Conservation (phyloP, 148 eudicot species). For the Fagopyrum tataricum region DNA sequence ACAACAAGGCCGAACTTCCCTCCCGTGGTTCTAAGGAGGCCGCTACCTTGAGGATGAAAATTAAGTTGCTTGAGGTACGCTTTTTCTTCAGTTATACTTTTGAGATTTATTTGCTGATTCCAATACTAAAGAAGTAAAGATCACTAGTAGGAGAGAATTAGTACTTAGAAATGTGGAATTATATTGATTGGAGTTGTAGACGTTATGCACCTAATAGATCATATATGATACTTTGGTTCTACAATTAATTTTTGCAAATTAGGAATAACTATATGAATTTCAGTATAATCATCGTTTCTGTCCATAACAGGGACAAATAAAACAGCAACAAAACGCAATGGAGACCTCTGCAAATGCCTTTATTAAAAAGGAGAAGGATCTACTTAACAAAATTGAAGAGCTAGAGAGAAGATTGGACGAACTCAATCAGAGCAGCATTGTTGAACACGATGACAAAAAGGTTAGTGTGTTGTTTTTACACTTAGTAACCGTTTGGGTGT, state of each 20-base stretch:
- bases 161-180: too few species aligned
- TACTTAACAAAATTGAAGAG: constrained; percentile 52
- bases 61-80: constrained; percentile 74
- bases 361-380: constrained; percentile 60
- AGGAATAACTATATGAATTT: not conserved
- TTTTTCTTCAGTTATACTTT: not conserved
- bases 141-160: not conserved
- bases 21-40: constrained; percentile 45
- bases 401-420: constrained; percentile 50
- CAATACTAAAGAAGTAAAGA: not conserved
- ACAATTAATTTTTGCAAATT: not conserved
- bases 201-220: too few species aligned
- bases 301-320: constrained; percentile 51
- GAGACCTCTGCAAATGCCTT: constrained; percentile 61
- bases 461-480: constrained; percentile 10
- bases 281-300: not conserved
- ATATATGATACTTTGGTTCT: not conserved
- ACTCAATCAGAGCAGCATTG: constrained; percentile 25
- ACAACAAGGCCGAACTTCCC: constrained; percentile 23
- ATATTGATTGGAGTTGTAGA: too few species aligned
- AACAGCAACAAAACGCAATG: constrained; percentile 60
- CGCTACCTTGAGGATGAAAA: constrained; percentile 50
- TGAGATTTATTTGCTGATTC: not conserved
- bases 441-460: constrained; percentile 28
- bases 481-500: too few species aligned